Conservation (phyloP, 1,139 yeast genomes). For the Taphrina deformans region DNA sequence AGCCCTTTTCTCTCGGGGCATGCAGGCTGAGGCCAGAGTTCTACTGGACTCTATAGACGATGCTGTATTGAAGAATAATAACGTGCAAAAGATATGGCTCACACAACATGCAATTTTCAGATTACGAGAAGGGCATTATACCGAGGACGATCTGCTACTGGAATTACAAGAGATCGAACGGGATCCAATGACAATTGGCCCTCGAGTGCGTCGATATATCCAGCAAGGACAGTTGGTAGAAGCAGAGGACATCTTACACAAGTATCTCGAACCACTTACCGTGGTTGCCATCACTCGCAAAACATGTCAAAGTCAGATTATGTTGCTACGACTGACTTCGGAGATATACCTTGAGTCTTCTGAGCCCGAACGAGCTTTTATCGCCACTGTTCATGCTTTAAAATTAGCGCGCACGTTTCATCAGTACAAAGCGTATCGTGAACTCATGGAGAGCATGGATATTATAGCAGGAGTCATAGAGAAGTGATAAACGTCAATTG, state of each 20-base stretch:
- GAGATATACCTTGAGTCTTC: conserved; percentile 7
- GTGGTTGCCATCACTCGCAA: not conserved
- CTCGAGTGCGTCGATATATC: conserved; percentile 17
- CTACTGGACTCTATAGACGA: not conserved
- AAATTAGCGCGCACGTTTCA: not conserved
- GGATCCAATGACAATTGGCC: conserved; percentile 2
- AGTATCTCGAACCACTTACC: not conserved
- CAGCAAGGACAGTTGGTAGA: not conserved
- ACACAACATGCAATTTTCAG: conserved; percentile 14
- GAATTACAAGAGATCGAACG: conserved; percentile 9
- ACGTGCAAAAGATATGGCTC: not conserved
- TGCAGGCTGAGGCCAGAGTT: not conserved
- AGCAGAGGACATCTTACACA: not conserved
- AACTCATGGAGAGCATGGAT: not conserved
- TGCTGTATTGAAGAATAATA: not conserved
- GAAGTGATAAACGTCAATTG: no score
- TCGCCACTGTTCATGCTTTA: not conserved
- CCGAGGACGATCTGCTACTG: not conserved
- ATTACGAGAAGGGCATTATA: not conserved
- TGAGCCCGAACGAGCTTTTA: conserved; percentile 26
- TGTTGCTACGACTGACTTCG: not conserved
- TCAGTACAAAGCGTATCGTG: not conserved
- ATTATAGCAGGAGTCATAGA: not conserved
- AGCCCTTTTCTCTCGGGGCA: not conserved
- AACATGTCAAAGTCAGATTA: not conserved